Conservation (phyloP, 2,329 filamentous ascomycete species). For the Colletotrichum tropicale region DNA sequence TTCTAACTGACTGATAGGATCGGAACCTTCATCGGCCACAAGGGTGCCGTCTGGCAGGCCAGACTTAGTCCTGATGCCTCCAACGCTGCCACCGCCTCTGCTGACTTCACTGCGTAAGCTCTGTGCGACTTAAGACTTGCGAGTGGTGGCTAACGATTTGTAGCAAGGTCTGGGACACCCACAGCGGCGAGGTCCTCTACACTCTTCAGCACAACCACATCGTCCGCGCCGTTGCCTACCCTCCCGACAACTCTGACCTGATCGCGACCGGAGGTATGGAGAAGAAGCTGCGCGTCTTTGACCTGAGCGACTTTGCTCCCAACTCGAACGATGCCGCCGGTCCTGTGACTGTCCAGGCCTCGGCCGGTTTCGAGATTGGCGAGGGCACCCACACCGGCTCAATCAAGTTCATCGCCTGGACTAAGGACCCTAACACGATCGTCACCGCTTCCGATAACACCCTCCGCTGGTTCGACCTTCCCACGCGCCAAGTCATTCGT, state of each 20-base stretch:
- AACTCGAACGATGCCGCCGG: slow-evolving; percentile 33
- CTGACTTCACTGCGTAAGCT: slow-evolving; percentile 90
- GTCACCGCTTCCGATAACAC: slow-evolving; percentile 93
- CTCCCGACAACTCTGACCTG: slow-evolving; percentile 79
- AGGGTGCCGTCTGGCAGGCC: slow-evolving; percentile 97
- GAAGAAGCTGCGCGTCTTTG: slow-evolving; percentile 95
- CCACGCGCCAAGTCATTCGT: slow-evolving; percentile 74
- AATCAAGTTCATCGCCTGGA: slow-evolving; percentile 98
- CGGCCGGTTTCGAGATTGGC: slow-evolving; percentile 84
- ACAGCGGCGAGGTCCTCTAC: slow-evolving; percentile 86
- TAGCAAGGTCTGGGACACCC: slow-evolving; percentile 96
- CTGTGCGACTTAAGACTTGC: background rate
- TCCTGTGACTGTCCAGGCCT: slow-evolving; percentile 57
- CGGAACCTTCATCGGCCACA: slow-evolving; percentile 96
- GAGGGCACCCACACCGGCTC: slow-evolving; percentile 81
- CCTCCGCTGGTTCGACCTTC: slow-evolving; percentile 92
- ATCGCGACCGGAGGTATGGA: slow-evolving; percentile 94
- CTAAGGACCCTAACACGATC: slow-evolving; percentile 82
- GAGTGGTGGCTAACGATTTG: background rate
- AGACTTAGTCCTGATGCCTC: slow-evolving; percentile 86
- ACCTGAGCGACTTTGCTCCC: slow-evolving; percentile 67
- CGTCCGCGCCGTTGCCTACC: slow-evolving; percentile 90
- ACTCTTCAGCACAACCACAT: slow-evolving; percentile 94
- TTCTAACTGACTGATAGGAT: slow-evolving; percentile 73
- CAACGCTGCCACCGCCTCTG: slow-evolving; percentile 89